phyloP scores from a whole-genome alignment of 345 rosid species.

The Euclidium syriacum region DNA sequence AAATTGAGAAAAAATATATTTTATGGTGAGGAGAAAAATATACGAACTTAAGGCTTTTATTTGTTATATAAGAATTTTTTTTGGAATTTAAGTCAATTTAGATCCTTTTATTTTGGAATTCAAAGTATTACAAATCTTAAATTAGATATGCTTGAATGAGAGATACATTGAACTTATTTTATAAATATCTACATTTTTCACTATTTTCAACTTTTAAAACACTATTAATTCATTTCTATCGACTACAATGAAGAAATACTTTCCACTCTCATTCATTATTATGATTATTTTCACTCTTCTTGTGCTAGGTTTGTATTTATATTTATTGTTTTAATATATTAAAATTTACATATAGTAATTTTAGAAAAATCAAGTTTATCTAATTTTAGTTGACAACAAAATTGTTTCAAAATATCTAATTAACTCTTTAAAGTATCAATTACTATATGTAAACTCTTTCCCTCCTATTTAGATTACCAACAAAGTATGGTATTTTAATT shows the following conservation, averaged over 20 bases:
- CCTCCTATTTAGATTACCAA: too few species aligned
- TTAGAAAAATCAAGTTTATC: too few species aligned
- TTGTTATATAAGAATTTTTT: neutral
- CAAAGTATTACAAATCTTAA: neutral
- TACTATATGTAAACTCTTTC: too few species aligned
- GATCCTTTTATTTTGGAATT: neutral
- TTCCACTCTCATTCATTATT: neutral
- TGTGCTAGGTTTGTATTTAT: neutral
- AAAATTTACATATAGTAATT: too few species aligned
- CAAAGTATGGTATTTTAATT: too few species aligned
- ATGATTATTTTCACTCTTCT: neutral
- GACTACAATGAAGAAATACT: neutral
- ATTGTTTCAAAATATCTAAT: too few species aligned
- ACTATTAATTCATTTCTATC: neutral
- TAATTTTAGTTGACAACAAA: too few species aligned
- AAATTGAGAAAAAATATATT: neutral
- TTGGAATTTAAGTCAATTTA: too few species aligned
- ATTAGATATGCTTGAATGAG: neutral
- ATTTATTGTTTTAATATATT: too few species aligned
- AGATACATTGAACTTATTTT: neutral
- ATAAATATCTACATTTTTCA: neutral
- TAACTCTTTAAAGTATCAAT: too few species aligned
- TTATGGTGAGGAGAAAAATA: too few species aligned
- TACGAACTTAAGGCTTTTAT: neutral
- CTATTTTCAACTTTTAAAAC: neutral